Evolutionary conservation across 352 stramenopile species (phyloP), one percentile per base, ranked within the genome.

Genomic region (Phytopythium oedochilum): DNA sequence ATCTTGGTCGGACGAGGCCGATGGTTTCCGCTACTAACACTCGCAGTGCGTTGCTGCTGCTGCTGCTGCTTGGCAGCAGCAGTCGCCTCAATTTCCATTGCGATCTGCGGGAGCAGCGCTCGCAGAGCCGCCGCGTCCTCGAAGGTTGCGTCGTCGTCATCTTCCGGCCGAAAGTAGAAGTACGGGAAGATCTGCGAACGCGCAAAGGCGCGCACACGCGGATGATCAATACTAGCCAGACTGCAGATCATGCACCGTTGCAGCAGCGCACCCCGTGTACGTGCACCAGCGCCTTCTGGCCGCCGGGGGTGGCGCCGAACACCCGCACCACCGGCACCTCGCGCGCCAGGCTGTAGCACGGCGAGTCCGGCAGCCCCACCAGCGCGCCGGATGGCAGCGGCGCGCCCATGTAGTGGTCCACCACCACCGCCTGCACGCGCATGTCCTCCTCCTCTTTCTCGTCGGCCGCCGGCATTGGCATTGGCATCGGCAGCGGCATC

Each of bases 211-310:
- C n/a, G n/a, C n/a, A n/a, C n/a, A n/a, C n/a, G n/a, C n/a, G n/a
- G n/a, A n/a, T n/a, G n/a, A n/a, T n/a, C n/a, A n/a, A n/a, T n/a
- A n/a, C n/a, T n/a, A n/a, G n/a, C n/a, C n/a, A n/a, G n/a, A n/a
- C n/a, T n/a, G n/a, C n/a, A n/a, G n/a, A n/a, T n/a, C n/a, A n/a
- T n/a, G 1, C 39, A 26, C 10, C 9, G n/a, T n/a, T n/a, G 22
- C 40, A 12, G 5, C 12, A 5, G 22, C 51, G 38, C 45, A 96
- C 88, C 8, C 90, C 90, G 45, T 97, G 90, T 32, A 97, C 57
- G 61, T 97, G 90, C 38, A 97, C 65, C 25, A 92, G 89, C 32
- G 85, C 59, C 70, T 96, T 97, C 64, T 96, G 89, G 15, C 90
- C 90, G 18, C 86, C 89, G 7, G 85, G 86, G 17, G 89, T 97